Conservation (phyloP, 345 rosid species). For the Eucalyptus tenuipes region DNA sequence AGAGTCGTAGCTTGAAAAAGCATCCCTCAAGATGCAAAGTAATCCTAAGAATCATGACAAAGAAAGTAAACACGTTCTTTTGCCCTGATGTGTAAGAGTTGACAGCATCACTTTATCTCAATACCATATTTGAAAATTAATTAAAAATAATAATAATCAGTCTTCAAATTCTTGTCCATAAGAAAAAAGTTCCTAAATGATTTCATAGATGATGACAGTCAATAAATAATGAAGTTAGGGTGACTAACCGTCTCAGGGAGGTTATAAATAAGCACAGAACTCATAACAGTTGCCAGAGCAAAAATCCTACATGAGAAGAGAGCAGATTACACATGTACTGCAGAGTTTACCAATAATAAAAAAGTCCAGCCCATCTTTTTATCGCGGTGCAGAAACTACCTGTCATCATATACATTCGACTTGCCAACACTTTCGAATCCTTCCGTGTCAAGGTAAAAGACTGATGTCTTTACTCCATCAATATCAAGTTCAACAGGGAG, state of each 20-base stretch:
- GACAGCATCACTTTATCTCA: not conserved
- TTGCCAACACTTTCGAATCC: constrained; percentile 99
- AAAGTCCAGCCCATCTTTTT: not conserved
- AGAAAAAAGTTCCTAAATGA: not conserved
- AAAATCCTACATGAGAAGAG: constrained; percentile 51
- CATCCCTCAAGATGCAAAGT: not conserved
- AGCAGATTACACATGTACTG: not conserved
- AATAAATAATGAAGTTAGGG: not conserved
- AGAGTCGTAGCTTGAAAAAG: not conserved
- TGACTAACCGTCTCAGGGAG: constrained; percentile 91
- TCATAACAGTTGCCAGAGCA: constrained; percentile 95
- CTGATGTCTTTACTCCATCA: constrained; percentile 70
- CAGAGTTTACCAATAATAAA: not conserved
- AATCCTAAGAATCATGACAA: not conserved
- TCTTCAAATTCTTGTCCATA: not conserved
- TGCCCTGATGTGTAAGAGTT: not conserved
- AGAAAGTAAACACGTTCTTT: not conserved
- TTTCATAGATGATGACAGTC: not conserved
- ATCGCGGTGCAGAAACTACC: constrained; percentile 24
- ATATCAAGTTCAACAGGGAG: constrained; percentile 67
- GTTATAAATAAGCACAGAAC: constrained; percentile 93
- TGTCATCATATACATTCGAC: constrained; percentile 94
- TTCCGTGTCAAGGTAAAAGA: constrained; percentile 93
- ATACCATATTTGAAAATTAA: not conserved
- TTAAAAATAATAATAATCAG: not conserved